These are phyloP conservation scores for Porodaedalea pini DNA, from an alignment of 1,284 basidiomycete species.

Conservation along the genomic window DNA sequence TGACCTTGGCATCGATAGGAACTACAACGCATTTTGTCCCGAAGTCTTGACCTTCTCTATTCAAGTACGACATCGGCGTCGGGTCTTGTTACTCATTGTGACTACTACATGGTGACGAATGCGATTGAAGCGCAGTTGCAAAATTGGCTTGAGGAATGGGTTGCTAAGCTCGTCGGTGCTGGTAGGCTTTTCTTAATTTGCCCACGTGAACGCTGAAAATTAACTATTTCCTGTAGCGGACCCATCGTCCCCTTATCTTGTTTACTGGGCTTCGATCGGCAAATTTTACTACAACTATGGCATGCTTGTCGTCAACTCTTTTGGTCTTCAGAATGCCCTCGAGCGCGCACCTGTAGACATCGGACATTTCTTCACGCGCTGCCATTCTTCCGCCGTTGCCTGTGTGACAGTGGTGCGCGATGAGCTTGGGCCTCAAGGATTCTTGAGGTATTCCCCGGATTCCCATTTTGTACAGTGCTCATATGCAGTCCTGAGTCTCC, in stretches of 20 bases:
- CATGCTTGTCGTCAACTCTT: conserved; percentile 87
- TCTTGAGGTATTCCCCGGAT: conserved; percentile 84
- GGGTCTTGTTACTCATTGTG: conserved; percentile 82
- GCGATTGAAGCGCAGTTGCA: conserved; percentile 80
- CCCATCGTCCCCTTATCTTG: conserved; percentile 20
- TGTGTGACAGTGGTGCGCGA: conserved; percentile 73
- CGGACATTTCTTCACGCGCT: conserved; percentile 83
- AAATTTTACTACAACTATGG: conserved; percentile 84
- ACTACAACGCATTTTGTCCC: conserved; percentile 82
- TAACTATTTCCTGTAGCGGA: neutral
- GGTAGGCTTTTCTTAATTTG: conserved; percentile 3
- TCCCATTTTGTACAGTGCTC: conserved; percentile 89
- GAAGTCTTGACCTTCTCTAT: conserved; percentile 88
- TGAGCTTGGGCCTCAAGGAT: conserved; percentile 70
- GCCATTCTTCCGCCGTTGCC: conserved; percentile 71
- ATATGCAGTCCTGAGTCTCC: conserved; percentile 81
- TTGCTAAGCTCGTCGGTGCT: conserved; percentile 10
- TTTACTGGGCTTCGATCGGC: conserved; percentile 54
- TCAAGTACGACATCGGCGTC: conserved; percentile 78
- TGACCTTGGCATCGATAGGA: conserved; percentile 44
- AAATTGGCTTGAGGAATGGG: conserved; percentile 68
- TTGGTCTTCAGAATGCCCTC: conserved; percentile 90
- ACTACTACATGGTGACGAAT: conserved; percentile 82
- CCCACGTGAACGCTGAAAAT: neutral
- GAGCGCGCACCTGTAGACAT: conserved; percentile 73